Evolutionary conservation across 2,329 filamentous ascomycete genomes (phyloP).

Genomic region (Fusarium sp.): DNA sequence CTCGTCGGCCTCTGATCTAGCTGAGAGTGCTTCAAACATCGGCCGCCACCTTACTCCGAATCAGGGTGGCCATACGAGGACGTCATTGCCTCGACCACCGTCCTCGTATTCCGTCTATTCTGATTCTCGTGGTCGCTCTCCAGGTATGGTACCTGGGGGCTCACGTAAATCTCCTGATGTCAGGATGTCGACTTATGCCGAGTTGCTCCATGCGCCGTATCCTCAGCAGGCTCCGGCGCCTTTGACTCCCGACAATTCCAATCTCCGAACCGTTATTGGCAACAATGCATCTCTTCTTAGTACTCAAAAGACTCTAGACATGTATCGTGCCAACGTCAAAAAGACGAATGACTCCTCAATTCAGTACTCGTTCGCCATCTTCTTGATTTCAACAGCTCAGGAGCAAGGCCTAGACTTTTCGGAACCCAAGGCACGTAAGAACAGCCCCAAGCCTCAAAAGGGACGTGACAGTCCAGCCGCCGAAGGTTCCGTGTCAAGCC

Average conservation of each 20-base stretch:
- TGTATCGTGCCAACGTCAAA: constrained; percentile 97
- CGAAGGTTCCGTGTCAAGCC: constrained; percentile 63
- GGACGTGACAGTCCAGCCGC: constrained; percentile 63
- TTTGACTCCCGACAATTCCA: constrained; percentile 82
- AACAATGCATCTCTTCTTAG: constrained; percentile 92
- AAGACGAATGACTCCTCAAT: constrained; percentile 93
- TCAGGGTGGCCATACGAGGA: constrained; percentile 66
- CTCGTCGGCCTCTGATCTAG: constrained; percentile 65
- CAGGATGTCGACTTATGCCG: constrained; percentile 67
- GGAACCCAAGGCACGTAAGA: constrained; percentile 61
- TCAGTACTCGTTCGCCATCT: constrained; percentile 96
- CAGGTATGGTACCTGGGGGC: constrained; percentile 59
- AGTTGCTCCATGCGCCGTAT: constrained; percentile 78
- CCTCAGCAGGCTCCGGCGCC: constrained; percentile 79
- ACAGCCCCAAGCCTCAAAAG: constrained; percentile 61
- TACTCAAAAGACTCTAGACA: constrained; percentile 93
- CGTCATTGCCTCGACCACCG: constrained; percentile 74
- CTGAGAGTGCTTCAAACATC: constrained; percentile 64
- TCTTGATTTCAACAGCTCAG: constrained; percentile 89
- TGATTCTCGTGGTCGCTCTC: constrained; percentile 76
- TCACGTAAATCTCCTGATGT: constrained; percentile 69
- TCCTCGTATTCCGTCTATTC: constrained; percentile 83
- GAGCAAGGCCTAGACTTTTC: constrained; percentile 74
- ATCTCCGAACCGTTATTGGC: constrained; percentile 83
- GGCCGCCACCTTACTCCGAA: constrained; percentile 74